phyloP scores from a whole-genome alignment of 192 early-diverging fungal species.

The Backusella luteola region DNA sequence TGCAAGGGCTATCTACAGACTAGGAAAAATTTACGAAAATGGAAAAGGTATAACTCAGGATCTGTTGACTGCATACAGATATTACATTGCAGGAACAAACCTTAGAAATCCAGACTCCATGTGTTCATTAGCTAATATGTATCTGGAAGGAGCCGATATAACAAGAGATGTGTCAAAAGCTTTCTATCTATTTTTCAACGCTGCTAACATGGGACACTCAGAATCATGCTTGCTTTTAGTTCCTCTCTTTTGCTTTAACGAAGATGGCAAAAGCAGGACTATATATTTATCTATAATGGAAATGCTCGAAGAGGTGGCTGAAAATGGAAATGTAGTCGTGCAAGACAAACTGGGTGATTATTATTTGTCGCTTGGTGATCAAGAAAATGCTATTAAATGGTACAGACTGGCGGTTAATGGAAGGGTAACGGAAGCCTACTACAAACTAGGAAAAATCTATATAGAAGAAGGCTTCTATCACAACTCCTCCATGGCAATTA shows the following conservation, averaged over 20 bases:
- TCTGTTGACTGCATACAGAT: neutral
- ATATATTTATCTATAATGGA: neutral
- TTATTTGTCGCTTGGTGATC: neutral
- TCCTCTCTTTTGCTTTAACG: neutral
- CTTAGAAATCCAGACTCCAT: neutral
- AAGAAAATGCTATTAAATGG: neutral
- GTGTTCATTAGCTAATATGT: neutral
- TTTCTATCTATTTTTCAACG: neutral
- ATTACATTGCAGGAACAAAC: neutral
- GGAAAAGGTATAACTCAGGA: neutral
- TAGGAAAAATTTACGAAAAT: neutral
- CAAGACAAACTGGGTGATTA: neutral
- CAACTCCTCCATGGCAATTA: neutral
- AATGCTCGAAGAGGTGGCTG: neutral
- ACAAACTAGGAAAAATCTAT: neutral
- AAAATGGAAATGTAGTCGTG: neutral
- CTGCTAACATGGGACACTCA: neutral
- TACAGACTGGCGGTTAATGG: neutral
- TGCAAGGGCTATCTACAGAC: neutral
- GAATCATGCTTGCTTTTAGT: neutral
- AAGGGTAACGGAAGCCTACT: neutral
- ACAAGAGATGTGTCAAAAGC: neutral
- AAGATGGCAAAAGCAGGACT: neutral
- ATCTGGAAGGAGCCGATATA: neutral
- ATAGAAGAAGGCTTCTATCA: neutral